These are phyloP conservation scores for Trypanosoma boissoni DNA, from an alignment of 208 protist species.

Conservation along the genomic window DNA sequence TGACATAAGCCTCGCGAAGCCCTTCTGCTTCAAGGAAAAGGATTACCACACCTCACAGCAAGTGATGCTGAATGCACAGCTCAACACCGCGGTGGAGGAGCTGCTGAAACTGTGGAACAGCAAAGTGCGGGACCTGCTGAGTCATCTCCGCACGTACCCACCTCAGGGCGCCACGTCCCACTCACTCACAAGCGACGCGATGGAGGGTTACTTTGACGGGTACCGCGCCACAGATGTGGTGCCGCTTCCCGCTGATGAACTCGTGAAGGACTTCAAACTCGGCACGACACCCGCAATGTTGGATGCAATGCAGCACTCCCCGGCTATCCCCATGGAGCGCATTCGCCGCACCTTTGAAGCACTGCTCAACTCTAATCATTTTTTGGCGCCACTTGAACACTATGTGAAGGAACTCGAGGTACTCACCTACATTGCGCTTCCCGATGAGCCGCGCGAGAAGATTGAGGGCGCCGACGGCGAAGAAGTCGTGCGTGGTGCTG, in stretches of 20 bases:
- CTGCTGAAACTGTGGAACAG: constrained; percentile 40
- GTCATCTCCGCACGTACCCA: constrained; percentile 39
- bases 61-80: constrained; percentile 67
- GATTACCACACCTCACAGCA: constrained; percentile 82
- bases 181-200: constrained; percentile 32
- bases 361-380: constrained; percentile 53
- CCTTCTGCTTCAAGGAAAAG: constrained; percentile 47
- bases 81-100: constrained; percentile 57
- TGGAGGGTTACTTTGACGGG: constrained; percentile 43
- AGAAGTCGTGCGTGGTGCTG: neutral
- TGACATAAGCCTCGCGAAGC: constrained; percentile 32
- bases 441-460: constrained; percentile 11
- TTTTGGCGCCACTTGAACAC: constrained; percentile 59
- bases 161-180: constrained; percentile 32
- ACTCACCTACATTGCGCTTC: constrained; percentile 36
- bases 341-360: constrained; percentile 60
- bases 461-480: constrained; percentile 1
- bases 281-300: constrained; percentile 34
- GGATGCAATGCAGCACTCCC: constrained; percentile 27
- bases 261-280: constrained; percentile 42
- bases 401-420: constrained; percentile 43
- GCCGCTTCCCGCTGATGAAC: constrained; percentile 30
- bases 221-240: constrained; percentile 68
- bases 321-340: constrained; percentile 35
- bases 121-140: constrained; percentile 40